Percentiles rank a stretch among this genome's conserved stretches.
Evolutionary conservation across 306 rosid genomes (phyloP).

Genomic region (Neltuma alba): DNA sequence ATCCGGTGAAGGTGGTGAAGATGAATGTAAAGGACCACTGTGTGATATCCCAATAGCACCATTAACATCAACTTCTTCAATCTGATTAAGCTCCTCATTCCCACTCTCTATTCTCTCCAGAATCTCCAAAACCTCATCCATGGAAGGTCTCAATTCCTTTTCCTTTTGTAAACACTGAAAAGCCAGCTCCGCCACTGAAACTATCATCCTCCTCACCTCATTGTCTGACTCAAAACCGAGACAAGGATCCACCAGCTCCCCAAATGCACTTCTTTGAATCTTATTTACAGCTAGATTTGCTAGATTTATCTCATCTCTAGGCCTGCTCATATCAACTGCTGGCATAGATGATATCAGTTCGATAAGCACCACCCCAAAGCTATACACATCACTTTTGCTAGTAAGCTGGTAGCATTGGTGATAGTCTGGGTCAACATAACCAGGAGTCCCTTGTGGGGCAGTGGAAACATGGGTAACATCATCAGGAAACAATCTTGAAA

Average conservation of each 20-base stretch:
- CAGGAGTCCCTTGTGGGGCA: not conserved
- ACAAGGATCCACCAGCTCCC: conserved; percentile 47
- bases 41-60: conserved; percentile 8
- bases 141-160: conserved; percentile 68
- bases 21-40: conserved; percentile 3
- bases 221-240: conserved; percentile 46
- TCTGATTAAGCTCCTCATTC: conserved; percentile 28
- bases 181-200: conserved; percentile 71
- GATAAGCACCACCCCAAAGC: not conserved
- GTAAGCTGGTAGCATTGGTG: not conserved
- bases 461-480: conserved; percentile 6
- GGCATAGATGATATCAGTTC: not conserved
- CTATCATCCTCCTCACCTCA: conserved; percentile 48
- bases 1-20: conserved; percentile 43
- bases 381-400: not conserved
- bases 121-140: no score
- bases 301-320: conserved; percentile 53
- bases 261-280: conserved; percentile 40
- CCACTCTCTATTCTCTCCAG: conserved; percentile 51
- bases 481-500: not conserved
- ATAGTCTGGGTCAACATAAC: not conserved
- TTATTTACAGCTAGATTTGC: conserved; percentile 49
- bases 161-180: conserved; percentile 70
- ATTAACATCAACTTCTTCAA: conserved; percentile 23
- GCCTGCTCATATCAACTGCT: conserved; percentile 58